Base-by-base conservation (phyloP, 768 basidiomycete genomes). In the Russula abietina region DNA sequence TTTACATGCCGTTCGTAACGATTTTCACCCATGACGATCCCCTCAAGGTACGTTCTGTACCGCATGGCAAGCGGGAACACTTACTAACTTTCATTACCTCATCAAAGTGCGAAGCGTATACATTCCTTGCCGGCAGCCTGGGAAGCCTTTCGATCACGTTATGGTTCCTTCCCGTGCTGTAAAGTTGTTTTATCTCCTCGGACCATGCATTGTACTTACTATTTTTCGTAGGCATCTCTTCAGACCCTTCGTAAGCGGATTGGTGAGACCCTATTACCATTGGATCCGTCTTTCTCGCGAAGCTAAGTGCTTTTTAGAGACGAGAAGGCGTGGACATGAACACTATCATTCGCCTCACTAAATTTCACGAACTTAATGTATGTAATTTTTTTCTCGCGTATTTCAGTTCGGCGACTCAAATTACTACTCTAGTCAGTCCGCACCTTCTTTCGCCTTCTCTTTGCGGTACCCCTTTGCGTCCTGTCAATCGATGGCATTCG, bases 341-440 rank as follows among this genome's bases (percentile, higher is more conserved):
- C 33, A 89, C 86, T 3, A 78, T 92, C 52, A 79, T 89, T 24
- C 83, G 89, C 24, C 74, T 93, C 55, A 86, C 86, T 39, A 91
- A 86, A 65, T 93, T 89, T 70, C 87, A 89, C 45, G 89, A 93
- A 69, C 74, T 92, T 45, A 93, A 93, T 67, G 91, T 92, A 65
- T 39, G 89, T 74, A 7, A 7, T 10, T 41, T 22, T 11, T 4
- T 26, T 33, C 38, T 60, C 26, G 7, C 7, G 8, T 19, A 43
- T 24, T 14, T 24, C 2, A 7, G 12, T 16, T 30, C 24, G 16
- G 17, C 14, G 32, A 50, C 11, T 24, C 33, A 24, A 28, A 14
- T 17, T 28, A 2, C 19, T 3, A 30, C 30, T 6, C 2, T 65
- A 92, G 90, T 81, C 76, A 49, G 81, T 89, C 45, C 89, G 90